Conservation (phyloP, 495 filamentous ascomycete species). For the Trichoderma orchidacearum region DNA sequence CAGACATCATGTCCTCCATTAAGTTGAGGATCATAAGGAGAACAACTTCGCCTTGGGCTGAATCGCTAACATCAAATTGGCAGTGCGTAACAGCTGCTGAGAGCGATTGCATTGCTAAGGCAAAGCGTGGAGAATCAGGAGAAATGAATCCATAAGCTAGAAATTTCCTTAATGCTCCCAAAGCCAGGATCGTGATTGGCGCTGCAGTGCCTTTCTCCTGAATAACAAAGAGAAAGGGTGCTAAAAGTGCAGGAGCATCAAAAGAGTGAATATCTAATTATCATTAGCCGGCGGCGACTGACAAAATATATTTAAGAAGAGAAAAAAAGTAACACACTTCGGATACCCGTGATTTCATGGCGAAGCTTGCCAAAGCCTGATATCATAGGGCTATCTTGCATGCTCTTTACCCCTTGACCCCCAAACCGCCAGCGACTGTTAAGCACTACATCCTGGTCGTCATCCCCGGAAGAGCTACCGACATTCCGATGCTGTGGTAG, state of each 20-base stretch:
- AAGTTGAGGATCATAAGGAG: conserved; percentile 85
- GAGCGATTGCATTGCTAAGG: conserved; percentile 85
- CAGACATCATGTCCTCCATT: conserved; percentile 95
- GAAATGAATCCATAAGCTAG: conserved; percentile 88
- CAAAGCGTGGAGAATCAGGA: conserved; percentile 65
- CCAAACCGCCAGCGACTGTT: conserved; percentile 71
- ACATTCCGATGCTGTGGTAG: conserved; percentile 18
- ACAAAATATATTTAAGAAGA: neutral
- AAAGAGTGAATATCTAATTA: conserved; percentile 67
- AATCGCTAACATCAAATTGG: conserved; percentile 91
- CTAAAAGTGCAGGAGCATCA: conserved; percentile 78
- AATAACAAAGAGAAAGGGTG: conserved; percentile 95
- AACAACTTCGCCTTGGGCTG: conserved; percentile 88
- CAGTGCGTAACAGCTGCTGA: conserved; percentile 95
- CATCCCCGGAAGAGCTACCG: conserved; percentile 13
- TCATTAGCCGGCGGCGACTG: conserved; percentile 4
- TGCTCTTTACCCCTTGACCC: conserved; percentile 94
- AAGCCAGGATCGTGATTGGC: conserved; percentile 84
- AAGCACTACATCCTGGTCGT: conserved; percentile 25
- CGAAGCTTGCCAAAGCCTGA: conserved; percentile 83
- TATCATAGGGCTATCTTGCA: conserved; percentile 97
- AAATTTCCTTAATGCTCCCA: conserved; percentile 95
- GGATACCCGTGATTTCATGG: conserved; percentile 80
- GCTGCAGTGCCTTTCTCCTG: conserved; percentile 93
- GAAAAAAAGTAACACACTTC: no score